Conservation (phyloP, 768 basidiomycete genomes). For the button mushroom (Agaricus bisporus) region DNA sequence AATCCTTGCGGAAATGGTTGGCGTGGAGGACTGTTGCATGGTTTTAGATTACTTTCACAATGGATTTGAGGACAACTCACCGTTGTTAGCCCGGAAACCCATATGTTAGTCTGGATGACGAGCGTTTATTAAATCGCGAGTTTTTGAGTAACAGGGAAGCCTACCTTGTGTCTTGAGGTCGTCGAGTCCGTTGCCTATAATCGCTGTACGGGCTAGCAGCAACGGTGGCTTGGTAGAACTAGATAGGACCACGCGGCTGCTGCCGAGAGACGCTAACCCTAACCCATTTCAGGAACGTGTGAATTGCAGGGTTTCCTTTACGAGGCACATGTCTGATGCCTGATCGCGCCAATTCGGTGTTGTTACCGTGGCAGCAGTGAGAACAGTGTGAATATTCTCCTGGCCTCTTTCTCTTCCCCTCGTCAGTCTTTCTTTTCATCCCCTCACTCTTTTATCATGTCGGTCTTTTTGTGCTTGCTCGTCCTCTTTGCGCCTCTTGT, state of each 20-base stretch:
- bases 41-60: constrained; percentile 10
- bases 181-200: constrained; percentile 35
- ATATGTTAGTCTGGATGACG: constrained; percentile 43
- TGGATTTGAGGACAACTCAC: constrained; percentile 29
- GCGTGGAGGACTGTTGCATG: constrained; percentile 65
- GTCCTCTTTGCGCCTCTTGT: constrained; percentile 18
- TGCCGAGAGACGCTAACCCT: constrained; percentile 31
- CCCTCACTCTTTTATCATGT: constrained; percentile 16
- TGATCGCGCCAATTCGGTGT: background rate
- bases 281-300: background rate
- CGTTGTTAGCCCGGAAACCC: constrained; percentile 82
- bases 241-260: constrained; percentile 29
- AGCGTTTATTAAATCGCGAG: constrained; percentile 9
- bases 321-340: background rate
- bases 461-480: constrained; percentile 15
- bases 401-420: too few relatives aligned
- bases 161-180: constrained; percentile 43
- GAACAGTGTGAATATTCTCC: constrained; percentile 10
- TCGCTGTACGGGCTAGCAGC: constrained; percentile 20
- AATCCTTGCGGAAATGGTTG: constrained; percentile 98
- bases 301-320: too few relatives aligned
- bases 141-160: constrained; percentile 13
- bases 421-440: constrained; percentile 13
- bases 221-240: constrained; percentile 37
- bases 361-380: constrained; percentile 9